phyloP scores from a whole-genome alignment of 345 rosid genomes.

The Combretum micranthum region DNA sequence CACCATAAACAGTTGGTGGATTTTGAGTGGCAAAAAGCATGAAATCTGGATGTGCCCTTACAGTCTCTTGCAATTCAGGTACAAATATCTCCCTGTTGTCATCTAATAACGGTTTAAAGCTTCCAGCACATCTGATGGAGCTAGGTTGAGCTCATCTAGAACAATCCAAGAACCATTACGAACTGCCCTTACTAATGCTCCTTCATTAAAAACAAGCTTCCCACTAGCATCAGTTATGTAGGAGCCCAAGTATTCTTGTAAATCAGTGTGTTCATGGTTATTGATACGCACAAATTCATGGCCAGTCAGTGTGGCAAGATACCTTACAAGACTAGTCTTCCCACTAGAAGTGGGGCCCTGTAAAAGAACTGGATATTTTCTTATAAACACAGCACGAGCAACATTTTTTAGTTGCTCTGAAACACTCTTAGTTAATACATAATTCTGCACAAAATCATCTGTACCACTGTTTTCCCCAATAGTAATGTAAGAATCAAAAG shows the following conservation, averaged over 20 bases:
- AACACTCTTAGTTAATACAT: slow-evolving; percentile 74
- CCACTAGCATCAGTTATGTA: slow-evolving; percentile 74
- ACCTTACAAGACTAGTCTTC: slow-evolving; percentile 92
- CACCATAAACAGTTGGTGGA: slow-evolving; percentile 90
- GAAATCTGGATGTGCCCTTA: slow-evolving; percentile 81
- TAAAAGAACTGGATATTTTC: slow-evolving; percentile 81
- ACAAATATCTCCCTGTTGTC: slow-evolving; percentile 94
- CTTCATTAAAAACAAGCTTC: slow-evolving; percentile 89
- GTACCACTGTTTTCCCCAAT: slow-evolving; percentile 19
- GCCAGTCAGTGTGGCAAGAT: slow-evolving; percentile 87
- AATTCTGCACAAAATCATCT: slow-evolving; percentile 43
- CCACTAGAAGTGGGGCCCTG: slow-evolving; percentile 99
- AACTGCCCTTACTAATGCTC: slow-evolving; percentile 89
- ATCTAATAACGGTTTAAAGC: slow-evolving; percentile 90
- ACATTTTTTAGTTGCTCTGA: slow-evolving; percentile 62
- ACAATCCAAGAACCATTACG: slow-evolving; percentile 90
- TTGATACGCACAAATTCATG: slow-evolving; percentile 85
- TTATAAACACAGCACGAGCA: slow-evolving; percentile 76
- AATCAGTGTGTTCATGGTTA: slow-evolving; percentile 94
- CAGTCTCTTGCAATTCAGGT: slow-evolving; percentile 71
- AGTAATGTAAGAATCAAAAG: slow-evolving; percentile 39
- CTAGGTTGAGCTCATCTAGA: slow-evolving; percentile 89
- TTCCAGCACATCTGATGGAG: slow-evolving; percentile 95
- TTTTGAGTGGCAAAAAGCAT: slow-evolving; percentile 99
- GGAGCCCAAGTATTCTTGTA: slow-evolving; percentile 89